Evolutionary conservation across 768 basidiomycete species (phyloP), one percentile per base, ranked within the genome.

Genomic region (Hebeloma cylindrosporum): DNA sequence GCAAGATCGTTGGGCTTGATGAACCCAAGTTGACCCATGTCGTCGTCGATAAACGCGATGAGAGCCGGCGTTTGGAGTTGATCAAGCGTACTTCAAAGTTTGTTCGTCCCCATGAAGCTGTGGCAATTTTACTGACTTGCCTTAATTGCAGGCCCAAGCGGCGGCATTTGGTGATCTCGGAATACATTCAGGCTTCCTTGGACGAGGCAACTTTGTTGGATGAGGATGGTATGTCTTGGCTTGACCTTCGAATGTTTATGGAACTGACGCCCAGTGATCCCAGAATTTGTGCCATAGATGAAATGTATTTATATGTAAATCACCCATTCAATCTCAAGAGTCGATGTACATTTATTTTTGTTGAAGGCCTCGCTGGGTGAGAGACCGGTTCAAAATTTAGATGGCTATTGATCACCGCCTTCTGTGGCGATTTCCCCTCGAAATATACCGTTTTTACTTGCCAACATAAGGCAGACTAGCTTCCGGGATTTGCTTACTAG

Each of bases 11-110:
- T 8, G 78, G 76, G 43, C 70, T 96, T 3, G 67, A 77, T 43
- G 82, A 96, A 40, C 75, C 84, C 17, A 89, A 85, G 59, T 69
- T 97, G 29, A 95, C 93, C 0, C 94, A 98, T 62, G 66, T 95
- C 33, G 70, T 96, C 30, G 60, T 93, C 41, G 88, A 93, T 67
- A 88, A 88, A 64, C 81, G 85, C 7, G 92, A 94, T 54, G 76
- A 75, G 36, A 82, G 78, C 51, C 80, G 91, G 27, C 81, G 89
- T 42, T 60, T 78, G 21, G 79, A 83, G 47, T 70, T 94, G 47
- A 82, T 84, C 57, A 78, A 77, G 56, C 77, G 75, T 35, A 89
- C 89, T 5, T 78, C 83, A 7, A 75, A 82, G 90, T 91, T 53
- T 54, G 80, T n/a, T n/a, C n/a, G n/a, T n/a, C n/a, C n/a, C n/a